phyloP scores from a whole-genome alignment of 2,329 filamentous ascomycete genomes.

The Arthrinium puccinioides region DNA sequence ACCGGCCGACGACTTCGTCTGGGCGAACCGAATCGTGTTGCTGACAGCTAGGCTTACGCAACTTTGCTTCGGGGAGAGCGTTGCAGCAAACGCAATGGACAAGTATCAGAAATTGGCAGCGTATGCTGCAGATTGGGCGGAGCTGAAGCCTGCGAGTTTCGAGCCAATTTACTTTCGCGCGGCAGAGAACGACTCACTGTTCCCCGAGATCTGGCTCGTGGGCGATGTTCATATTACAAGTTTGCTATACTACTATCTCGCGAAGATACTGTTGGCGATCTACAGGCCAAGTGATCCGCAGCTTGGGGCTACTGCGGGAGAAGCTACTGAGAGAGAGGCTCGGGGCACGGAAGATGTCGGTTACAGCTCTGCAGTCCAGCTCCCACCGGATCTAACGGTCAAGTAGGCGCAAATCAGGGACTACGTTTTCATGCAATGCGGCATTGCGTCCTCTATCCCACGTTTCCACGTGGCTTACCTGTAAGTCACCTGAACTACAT shows the following conservation, averaged over 20 bases:
- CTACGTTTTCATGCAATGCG: background rate
- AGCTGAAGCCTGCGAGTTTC: background rate
- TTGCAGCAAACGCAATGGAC: too few species aligned
- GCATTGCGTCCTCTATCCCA: background rate
- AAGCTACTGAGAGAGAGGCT: background rate
- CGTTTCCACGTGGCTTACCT: background rate
- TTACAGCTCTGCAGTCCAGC: background rate
- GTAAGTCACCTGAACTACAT: background rate
- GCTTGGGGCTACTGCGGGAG: background rate
- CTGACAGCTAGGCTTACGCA: background rate
- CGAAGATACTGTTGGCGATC: background rate
- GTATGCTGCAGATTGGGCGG: background rate
- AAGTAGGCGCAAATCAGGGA: background rate
- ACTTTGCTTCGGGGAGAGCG: background rate
- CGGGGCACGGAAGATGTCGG: background rate
- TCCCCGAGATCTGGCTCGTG: background rate
- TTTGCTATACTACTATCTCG: background rate
- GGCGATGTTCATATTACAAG: background rate
- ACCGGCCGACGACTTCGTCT: constrained; percentile 1
- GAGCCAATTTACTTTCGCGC: background rate
- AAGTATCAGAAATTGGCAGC: too few species aligned
- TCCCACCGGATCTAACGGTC: background rate
- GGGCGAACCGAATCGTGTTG: constrained; percentile 4
- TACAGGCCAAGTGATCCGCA: background rate
- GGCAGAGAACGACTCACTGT: background rate